Evolutionary conservation across 164 flowering plant species (phyloP).

Genomic region (Piper betle): DNA sequence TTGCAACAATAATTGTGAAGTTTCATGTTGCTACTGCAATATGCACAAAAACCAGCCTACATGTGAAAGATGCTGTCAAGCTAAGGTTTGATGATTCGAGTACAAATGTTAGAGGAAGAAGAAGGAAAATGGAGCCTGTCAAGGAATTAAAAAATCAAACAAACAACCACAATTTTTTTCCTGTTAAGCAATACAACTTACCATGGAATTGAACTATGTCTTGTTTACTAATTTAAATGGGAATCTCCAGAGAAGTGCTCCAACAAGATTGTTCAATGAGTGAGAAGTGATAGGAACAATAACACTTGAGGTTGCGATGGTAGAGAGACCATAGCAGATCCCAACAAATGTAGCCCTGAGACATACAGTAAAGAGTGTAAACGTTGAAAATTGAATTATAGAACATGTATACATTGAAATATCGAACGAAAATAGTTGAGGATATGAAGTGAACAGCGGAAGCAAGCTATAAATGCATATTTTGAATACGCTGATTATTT

Average conservation of each 20-base stretch:
- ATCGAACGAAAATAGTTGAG: not conserved
- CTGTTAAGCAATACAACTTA: not conserved
- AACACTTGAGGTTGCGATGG: conserved; percentile 49
- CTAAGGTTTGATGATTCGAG: not conserved
- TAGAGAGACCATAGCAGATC: conserved; percentile 53
- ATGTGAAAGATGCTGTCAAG: conserved; percentile 2
- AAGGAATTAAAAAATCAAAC: not conserved
- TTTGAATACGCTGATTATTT: not conserved
- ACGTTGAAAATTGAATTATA: no score
- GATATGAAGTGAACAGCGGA: not conserved
- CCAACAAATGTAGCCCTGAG: conserved; percentile 91
- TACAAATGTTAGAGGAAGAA: not conserved
- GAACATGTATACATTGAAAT: not conserved
- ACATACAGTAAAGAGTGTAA: not conserved
- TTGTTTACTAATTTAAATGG: conserved; percentile 20
- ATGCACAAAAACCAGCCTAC: conserved; percentile 2
- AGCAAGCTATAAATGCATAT: no score
- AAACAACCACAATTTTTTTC: not conserved
- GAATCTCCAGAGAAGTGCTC: conserved; percentile 65
- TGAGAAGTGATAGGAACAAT: conserved; percentile 85
- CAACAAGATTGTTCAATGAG: conserved; percentile 72
- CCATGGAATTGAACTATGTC: not conserved
- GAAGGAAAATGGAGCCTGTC: not conserved
- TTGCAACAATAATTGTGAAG: conserved; percentile 1
- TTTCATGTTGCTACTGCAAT: conserved; percentile 3